Base-by-base conservation (phyloP, 2,329 filamentous ascomycete genomes). In the Colletotrichum costaricense region DNA sequence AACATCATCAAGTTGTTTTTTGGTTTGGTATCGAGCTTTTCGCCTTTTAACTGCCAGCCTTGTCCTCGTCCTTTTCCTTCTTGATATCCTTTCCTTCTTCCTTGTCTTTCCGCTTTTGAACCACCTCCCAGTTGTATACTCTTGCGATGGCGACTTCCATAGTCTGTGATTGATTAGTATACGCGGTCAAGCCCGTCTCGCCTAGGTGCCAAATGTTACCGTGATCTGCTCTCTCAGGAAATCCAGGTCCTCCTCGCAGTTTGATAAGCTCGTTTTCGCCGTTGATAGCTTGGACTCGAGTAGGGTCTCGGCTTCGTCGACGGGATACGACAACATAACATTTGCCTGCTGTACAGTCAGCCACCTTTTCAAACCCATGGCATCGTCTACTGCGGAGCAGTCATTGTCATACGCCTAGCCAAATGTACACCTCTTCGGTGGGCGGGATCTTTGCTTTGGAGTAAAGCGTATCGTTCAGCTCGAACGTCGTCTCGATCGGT, bases 111-210 rank as follows among this genome's bases (percentile, higher is more conserved):
- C 97, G 89, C 84, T 97, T 94, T 86, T 98, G 94, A 56, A 96
- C 94, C 5, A 99, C 95, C 80, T 99, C 97, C 96, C 97, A 98
- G 84, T 99, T 99, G 84, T 99, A 98, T n/a, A 99, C 95, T 76
- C 97, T 90, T 26, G 97, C 97, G 54, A 96, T 95, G 4, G 97
- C 97, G 42, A 99, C 97, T 84, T 99, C 97, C 87, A 99, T 93
- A 0, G 95, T 98, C 94, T 97, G 77, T n/a, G 55, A 28, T 70
- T 8, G 72, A 74, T 76, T 78, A 67, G 63, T 67, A 55, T 38
- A 11, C 46, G 33, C 58, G 42, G 63, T 46, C 35, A 9, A 14
- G 24, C 22, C n/a, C 14, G 1, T 8, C 22, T 30, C 14, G 1
- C 2, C 16, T 24, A 19, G 19, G 67, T 49, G 12, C 30, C 35